Conservation (phyloP, 2,329 filamentous ascomycete species). For the Arthrocladium fulminans region DNA sequence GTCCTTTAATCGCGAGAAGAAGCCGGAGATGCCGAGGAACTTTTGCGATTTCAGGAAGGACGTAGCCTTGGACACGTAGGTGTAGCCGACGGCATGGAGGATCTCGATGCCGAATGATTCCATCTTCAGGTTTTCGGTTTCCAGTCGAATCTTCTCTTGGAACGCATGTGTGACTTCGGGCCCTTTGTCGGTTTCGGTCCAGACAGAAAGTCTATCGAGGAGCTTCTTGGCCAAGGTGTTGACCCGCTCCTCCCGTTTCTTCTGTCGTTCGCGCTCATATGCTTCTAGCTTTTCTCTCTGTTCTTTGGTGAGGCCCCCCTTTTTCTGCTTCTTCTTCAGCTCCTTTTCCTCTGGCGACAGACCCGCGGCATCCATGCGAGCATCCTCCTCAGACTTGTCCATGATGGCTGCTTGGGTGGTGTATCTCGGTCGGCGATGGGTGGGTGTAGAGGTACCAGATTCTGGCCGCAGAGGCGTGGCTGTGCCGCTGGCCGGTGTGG, state of each 20-base stretch:
- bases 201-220: slow-evolving; percentile 79
- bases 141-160: slow-evolving; percentile 84
- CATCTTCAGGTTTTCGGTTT: slow-evolving; percentile 98
- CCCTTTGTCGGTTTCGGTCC: slow-evolving; percentile 94
- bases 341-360: slow-evolving; percentile 67
- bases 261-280: slow-evolving; percentile 76
- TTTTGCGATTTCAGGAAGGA: slow-evolving; percentile 90
- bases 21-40: slow-evolving; percentile 89
- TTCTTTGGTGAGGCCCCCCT: slow-evolving; percentile 76
- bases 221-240: slow-evolving; percentile 76
- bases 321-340: slow-evolving; percentile 76
- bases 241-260: slow-evolving; percentile 80
- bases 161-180: slow-evolving; percentile 78
- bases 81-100: slow-evolving; percentile 84
- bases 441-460: slow-evolving; percentile 39
- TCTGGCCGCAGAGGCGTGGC: slow-evolving; percentile 14
- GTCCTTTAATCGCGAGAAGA: slow-evolving; percentile 88
- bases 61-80: slow-evolving; percentile 79
- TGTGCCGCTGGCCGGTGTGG: background rate
- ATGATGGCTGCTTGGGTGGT: slow-evolving; percentile 79
- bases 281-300: slow-evolving; percentile 85
- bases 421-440: slow-evolving; percentile 32
- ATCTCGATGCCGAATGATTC: slow-evolving; percentile 97
- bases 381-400: slow-evolving; percentile 75
- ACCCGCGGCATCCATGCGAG: slow-evolving; percentile 54